Evolutionary conservation across 2,329 filamentous ascomycete genomes (phyloP), one percentile per base, ranked within the genome.

Genomic region (Alternaria tenuissima): DNA sequence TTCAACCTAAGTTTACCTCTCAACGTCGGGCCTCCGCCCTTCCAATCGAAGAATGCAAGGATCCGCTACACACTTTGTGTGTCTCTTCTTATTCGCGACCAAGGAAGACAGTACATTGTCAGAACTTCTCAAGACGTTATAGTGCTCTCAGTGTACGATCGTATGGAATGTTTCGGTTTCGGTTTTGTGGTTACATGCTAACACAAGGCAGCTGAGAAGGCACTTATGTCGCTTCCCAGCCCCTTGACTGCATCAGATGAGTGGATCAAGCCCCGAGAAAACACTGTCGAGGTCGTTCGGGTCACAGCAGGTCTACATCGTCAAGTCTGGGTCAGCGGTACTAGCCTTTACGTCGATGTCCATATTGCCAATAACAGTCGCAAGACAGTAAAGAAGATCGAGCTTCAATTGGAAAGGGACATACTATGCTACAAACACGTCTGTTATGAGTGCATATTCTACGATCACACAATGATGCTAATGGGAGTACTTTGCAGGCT

Each of bases 281-380:
- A 70, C 28, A 74, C 74, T 1, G 59, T 81, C 1, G 83, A 86
- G 59, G 79, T 77, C 9, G 72, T 86, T 24, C 79, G 78, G 55
- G 69, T 86, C 18, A 86, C 84, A 20, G 84, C 84, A 28, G 84
- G 84, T 7, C 68, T 86, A 8, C 84, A 86, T 69, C 81, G 85
- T n/a, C 84, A 86, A 70, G 85, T 85, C 28, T 87, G 85, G 85
- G 83, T 87, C 55, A 86, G 83, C 64, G 85, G 84, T 16, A 83
- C 83, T 22, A 83, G 78, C 64, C 82, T 86, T 34, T 86, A 86
- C 61, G 81, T 85, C 16, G 84, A 87, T 63, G 78, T 86, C 3
- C 82, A 85, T 56, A 76, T 86, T 38, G 74, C 76, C 41, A 86
- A 86, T 67, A 81, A 80, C 42, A 84, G 80, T 61, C 79, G 79